These are phyloP conservation scores for Taphrina betulina DNA, from an alignment of 1,139 yeast genomes.

Conservation along the genomic window DNA sequence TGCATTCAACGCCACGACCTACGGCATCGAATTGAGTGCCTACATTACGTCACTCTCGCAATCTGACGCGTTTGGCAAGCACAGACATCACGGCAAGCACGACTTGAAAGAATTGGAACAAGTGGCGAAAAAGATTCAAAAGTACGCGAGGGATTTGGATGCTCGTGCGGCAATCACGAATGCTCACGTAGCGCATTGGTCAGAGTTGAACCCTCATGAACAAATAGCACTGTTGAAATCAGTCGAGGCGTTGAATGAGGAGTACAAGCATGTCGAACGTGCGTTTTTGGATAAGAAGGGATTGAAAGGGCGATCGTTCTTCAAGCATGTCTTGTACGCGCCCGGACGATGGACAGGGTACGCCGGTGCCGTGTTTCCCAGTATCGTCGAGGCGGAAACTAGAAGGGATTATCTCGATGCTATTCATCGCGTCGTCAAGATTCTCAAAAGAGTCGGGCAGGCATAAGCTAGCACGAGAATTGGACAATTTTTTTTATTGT, in stretches of 20 bases:
- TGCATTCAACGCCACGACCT: constrained; percentile 49
- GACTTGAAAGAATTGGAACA: not conserved
- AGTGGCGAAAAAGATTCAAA: constrained; percentile 5
- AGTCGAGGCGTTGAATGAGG: constrained; percentile 37
- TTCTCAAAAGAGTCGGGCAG: constrained; percentile 21
- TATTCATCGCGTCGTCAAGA: constrained; percentile 9
- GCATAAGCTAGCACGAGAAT: too few relatives aligned
- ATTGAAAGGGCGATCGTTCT: constrained; percentile 72
- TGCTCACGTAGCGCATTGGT: constrained; percentile 14
- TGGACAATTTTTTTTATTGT: too few relatives aligned
- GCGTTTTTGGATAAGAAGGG: constrained; percentile 64
- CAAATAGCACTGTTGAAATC: constrained; percentile 14
- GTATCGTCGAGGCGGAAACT: constrained; percentile 19
- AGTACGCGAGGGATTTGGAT: constrained; percentile 7
- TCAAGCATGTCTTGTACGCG: constrained; percentile 78
- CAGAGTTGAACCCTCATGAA: not conserved
- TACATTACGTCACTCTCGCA: constrained; percentile 33
- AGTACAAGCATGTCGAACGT: constrained; percentile 59
- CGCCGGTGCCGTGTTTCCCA: constrained; percentile 28
- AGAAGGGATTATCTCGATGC: not conserved
- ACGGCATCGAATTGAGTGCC: constrained; percentile 43
- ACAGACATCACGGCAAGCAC: not conserved
- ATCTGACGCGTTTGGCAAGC: not conserved
- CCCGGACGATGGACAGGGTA: constrained; percentile 51
- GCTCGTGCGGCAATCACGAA: constrained; percentile 7